Conservation (phyloP, 75 land plant genomes). For the Sequoia sempervirens region DNA sequence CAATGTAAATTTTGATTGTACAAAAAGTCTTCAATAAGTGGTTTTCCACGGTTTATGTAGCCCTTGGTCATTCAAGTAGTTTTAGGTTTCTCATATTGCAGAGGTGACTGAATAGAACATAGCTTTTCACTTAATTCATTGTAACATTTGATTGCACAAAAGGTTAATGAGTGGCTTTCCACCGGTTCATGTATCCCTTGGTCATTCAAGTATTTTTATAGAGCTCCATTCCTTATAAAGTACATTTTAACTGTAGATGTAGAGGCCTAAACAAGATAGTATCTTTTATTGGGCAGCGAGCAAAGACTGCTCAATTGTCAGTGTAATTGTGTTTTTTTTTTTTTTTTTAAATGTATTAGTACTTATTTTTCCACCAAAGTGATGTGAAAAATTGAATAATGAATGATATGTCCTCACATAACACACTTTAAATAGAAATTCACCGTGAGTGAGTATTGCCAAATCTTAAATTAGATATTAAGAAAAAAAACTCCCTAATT, state of each 20-base stretch:
- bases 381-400: too few relatives aligned
- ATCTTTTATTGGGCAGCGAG: not conserved
- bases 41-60: too few relatives aligned
- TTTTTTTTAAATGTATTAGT: too few relatives aligned
- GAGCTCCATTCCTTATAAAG: not conserved
- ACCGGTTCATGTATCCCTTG: not conserved
- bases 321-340: too few relatives aligned
- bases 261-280: not conserved
- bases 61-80: too few relatives aligned
- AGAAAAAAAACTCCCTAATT: not conserved
- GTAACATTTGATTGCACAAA: not conserved
- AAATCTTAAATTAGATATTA: not conserved
- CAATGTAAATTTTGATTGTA: too few relatives aligned
- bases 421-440: not conserved
- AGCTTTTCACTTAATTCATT: too few relatives aligned
- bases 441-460: too few relatives aligned
- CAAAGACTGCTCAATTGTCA: not conserved
- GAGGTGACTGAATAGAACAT: not conserved
- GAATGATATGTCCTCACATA: too few relatives aligned
- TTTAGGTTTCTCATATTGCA: not conserved
- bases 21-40: too few relatives aligned
- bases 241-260: not conserved
- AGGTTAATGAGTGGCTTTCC: not conserved
- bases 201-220: not conserved
- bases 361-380: not conserved